Percentiles rank a stretch among this genome's conserved stretches.
Conservation (phyloP, 805 yeast species). For the Yueomyces sinensis region DNA sequence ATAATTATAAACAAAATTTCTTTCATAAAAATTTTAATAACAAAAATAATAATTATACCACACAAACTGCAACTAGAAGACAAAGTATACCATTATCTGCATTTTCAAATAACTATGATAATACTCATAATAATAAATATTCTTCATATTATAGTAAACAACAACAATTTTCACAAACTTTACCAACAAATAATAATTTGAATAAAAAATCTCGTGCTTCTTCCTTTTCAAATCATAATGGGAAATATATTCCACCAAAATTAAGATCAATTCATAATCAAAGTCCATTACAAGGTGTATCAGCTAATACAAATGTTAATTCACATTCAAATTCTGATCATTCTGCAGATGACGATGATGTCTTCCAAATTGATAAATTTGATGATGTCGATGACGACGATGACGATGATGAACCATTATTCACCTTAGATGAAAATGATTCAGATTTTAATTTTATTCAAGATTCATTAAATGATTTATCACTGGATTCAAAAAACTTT, state of each 20-base stretch:
- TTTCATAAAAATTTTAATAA: slow-evolving; percentile 7
- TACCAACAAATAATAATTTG: neutral
- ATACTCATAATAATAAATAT: neutral
- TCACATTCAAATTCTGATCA: neutral
- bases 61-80: slow-evolving; percentile 1
- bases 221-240: neutral
- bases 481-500: slow-evolving; percentile 4
- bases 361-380: neutral
- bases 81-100: neutral
- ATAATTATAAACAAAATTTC: slow-evolving; percentile 12
- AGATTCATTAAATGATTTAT: slow-evolving; percentile 15
- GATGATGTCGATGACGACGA: slow-evolving; percentile 8
- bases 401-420: slow-evolving; percentile 23
- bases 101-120: neutral
- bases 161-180: neutral
- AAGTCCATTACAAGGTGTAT: neutral
- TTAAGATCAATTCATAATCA: neutral
- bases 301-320: neutral
- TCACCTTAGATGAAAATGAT: slow-evolving; percentile 25
- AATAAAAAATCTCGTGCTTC: neutral
- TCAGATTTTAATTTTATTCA: slow-evolving; percentile 16
- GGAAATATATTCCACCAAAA: neutral
- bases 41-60: slow-evolving; percentile 6
- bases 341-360: too few relatives aligned
- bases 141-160: neutral